A percentile compares a stretch with the other conserved stretches of the same genome.
Evolutionary conservation across 495 filamentous ascomycete species (phyloP).

Genomic region (Terfezia boudieri): DNA sequence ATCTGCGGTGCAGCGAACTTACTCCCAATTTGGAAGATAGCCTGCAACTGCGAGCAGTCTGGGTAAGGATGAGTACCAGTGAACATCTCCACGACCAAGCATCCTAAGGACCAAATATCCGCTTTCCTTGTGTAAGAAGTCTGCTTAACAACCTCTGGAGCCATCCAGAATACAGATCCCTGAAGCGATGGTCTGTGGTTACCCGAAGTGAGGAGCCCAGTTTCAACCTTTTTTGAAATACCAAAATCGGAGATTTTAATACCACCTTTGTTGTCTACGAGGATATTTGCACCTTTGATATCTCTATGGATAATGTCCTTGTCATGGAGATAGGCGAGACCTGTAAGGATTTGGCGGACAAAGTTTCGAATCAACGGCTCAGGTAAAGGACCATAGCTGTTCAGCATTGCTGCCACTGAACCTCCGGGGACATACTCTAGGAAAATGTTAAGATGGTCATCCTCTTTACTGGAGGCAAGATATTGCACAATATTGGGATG

Average conservation of each 20-base stretch:
- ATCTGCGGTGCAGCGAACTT: slow-evolving; percentile 72
- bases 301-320: slow-evolving; percentile 95
- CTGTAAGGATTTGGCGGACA: slow-evolving; percentile 82
- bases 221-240: slow-evolving; percentile 92
- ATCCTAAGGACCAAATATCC: slow-evolving; percentile 98
- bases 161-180: slow-evolving; percentile 99
- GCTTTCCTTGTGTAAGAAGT: slow-evolving; percentile 96
- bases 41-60: slow-evolving; percentile 88
- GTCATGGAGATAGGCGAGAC: slow-evolving; percentile 87
- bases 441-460: slow-evolving; percentile 95
- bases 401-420: slow-evolving; percentile 92
- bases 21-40: slow-evolving; percentile 94
- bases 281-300: slow-evolving; percentile 96
- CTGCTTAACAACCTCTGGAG: slow-evolving; percentile 92
- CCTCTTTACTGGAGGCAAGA: slow-evolving; percentile 75
- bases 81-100: slow-evolving; percentile 97
- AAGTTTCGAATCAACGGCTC: slow-evolving; percentile 92
- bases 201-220: slow-evolving; percentile 25
- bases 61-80: slow-evolving; percentile 92
- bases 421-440: slow-evolving; percentile 96
- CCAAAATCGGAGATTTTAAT: slow-evolving; percentile 99
- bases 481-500: slow-evolving; percentile 98
- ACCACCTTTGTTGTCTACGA: slow-evolving; percentile 95
- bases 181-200: slow-evolving; percentile 82
- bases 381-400: slow-evolving; percentile 84